phyloP scores from a whole-genome alignment of 768 basidiomycete genomes.

The Agaricus subrufescens region DNA sequence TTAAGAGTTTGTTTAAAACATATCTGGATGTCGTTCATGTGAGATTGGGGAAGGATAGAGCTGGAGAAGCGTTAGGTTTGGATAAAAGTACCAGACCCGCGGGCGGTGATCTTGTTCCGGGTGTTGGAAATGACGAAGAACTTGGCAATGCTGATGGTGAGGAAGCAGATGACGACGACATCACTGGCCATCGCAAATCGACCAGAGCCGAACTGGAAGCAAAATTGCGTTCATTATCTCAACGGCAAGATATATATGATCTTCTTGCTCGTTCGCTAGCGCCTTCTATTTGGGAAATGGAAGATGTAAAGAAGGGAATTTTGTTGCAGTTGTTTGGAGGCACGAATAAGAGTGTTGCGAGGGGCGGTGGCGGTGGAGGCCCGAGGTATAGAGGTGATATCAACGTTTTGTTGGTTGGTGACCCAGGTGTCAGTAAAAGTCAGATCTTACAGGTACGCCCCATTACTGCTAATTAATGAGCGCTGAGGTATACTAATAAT shows the following conservation, averaged over 20 bases:
- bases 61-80: slow-evolving; percentile 58
- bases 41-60: slow-evolving; percentile 34
- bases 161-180: slow-evolving; percentile 25
- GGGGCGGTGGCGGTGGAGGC: slow-evolving; percentile 93
- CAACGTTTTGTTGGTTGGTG: slow-evolving; percentile 94
- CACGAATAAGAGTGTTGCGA: slow-evolving; percentile 91
- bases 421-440: slow-evolving; percentile 95
- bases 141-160: slow-evolving; percentile 35
- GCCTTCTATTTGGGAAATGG: slow-evolving; percentile 96
- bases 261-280: slow-evolving; percentile 81
- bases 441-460: slow-evolving; percentile 81
- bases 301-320: slow-evolving; percentile 99
- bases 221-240: slow-evolving; percentile 68
- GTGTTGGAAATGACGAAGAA: slow-evolving; percentile 67
- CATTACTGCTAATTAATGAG: not conserved
- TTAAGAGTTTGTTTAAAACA: slow-evolving; percentile 97
- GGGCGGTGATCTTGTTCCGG: slow-evolving; percentile 64
- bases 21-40: slow-evolving; percentile 95
- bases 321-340: slow-evolving; percentile 95
- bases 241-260: slow-evolving; percentile 80
- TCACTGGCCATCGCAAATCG: slow-evolving; percentile 35
- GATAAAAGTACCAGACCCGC: slow-evolving; percentile 75
- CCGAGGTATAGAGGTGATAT: slow-evolving; percentile 97
- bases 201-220: slow-evolving; percentile 73
- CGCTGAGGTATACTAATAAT: not conserved